Evolutionary conservation across 768 basidiomycete genomes (phyloP).

Genomic region (Naganishia antarctica): DNA sequence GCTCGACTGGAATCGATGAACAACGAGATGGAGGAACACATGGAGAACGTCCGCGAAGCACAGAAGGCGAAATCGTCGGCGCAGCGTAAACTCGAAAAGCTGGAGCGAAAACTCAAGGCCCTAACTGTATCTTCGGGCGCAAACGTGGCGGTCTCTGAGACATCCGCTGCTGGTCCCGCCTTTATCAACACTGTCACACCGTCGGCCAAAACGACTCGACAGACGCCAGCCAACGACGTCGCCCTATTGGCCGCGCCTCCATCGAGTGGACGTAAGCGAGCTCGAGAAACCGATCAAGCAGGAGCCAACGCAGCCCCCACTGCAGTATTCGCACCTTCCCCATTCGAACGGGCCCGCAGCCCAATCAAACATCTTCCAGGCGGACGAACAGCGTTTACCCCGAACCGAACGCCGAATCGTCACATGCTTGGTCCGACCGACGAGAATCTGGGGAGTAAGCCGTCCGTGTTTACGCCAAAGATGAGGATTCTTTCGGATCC

Average conservation of each 20-base stretch:
- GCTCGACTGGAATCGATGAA: slow-evolving; percentile 18
- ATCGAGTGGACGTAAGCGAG: slow-evolving; percentile 19
- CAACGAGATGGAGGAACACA: slow-evolving; percentile 26
- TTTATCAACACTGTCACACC: neutral
- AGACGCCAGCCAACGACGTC: neutral
- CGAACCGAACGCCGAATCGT: slow-evolving; percentile 12
- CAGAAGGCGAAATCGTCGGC: slow-evolving; percentile 23
- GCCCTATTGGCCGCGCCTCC: neutral
- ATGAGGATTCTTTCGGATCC: slow-evolving; percentile 19
- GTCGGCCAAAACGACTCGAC: neutral
- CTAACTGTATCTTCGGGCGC: neutral
- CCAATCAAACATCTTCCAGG: slow-evolving; percentile 15
- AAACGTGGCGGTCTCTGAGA: neutral
- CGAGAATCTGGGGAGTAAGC: slow-evolving; percentile 12
- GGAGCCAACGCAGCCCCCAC: neutral
- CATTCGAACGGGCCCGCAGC: slow-evolving; percentile 21
- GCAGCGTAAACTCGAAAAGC: slow-evolving; percentile 26
- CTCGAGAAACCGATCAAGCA: slow-evolving; percentile 10
- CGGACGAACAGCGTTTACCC: slow-evolving; percentile 15
- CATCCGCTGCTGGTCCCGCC: neutral
- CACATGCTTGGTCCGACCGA: slow-evolving; percentile 12
- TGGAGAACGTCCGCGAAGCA: slow-evolving; percentile 21
- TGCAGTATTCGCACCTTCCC: slow-evolving; percentile 20
- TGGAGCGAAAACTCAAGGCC: slow-evolving; percentile 23
- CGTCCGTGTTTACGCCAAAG: slow-evolving; percentile 11